Conservation (phyloP, 2,329 filamentous ascomycete species). For the Colletotrichum somersetense region DNA sequence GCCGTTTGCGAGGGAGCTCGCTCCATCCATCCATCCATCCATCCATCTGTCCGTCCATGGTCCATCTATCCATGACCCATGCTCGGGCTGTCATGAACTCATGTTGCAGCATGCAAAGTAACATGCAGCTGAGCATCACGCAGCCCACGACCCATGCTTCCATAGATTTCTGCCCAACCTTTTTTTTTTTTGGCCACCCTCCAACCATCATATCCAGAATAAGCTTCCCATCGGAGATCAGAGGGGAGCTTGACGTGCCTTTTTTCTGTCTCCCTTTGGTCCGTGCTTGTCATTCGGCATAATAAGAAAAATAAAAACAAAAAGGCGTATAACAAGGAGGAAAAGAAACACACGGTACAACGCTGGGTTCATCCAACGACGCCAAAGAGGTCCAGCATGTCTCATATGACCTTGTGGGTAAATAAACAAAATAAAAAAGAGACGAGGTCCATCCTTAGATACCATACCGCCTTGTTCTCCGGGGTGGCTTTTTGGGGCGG, state of each 20-base stretch:
- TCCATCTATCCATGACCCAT: too few relatives aligned
- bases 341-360: not conserved
- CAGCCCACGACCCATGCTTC: conserved; percentile 25
- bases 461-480: not conserved
- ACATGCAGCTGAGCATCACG: conserved; percentile 25
- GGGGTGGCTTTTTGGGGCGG: not conserved
- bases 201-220: not conserved
- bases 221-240: conserved; percentile 11
- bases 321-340: not conserved
- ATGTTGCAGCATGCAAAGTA: not conserved
- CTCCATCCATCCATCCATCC: not conserved
- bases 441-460: not conserved
- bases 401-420: not conserved
- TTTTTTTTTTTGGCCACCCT: not conserved
- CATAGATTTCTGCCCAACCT: not conserved
- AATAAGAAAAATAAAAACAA: too few relatives aligned
- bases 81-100: conserved; percentile 2
- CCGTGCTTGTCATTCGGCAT: not conserved
- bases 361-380: not conserved
- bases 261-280: not conserved
- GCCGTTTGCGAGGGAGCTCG: conserved; percentile 27
- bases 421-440: not conserved
- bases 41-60: not conserved
- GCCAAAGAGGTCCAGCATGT: not conserved
- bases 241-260: not conserved